Evolutionary conservation across 2,329 filamentous ascomycete species (phyloP).

Genomic region (Alternaria alternata): DNA sequence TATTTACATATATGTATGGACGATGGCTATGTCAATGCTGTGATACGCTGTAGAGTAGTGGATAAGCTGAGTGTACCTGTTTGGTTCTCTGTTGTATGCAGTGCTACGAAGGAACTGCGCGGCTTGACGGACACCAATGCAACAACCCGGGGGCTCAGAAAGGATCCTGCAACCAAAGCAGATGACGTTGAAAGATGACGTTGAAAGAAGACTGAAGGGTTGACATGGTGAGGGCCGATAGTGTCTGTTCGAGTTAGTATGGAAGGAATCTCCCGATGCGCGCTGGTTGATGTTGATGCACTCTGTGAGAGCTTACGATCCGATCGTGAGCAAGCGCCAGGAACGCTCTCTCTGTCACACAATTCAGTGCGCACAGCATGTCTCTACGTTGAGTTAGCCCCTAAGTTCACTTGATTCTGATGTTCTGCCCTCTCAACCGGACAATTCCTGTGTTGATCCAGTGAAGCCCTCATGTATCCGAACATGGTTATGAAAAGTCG

Average conservation of each 20-base stretch:
- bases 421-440: background rate
- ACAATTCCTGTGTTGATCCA: background rate
- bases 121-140: background rate
- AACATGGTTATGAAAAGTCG: background rate
- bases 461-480: background rate
- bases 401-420: background rate
- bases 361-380: background rate
- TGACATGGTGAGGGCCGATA: background rate
- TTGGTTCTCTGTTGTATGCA: too few species aligned
- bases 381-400: background rate
- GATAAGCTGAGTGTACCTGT: too few species aligned
- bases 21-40: too few species aligned
- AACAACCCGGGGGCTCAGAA: background rate
- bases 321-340: background rate
- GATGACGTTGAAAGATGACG: background rate
- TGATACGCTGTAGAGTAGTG: too few species aligned
- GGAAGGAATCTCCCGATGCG: background rate
- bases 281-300: background rate
- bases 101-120: background rate
- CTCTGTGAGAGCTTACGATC: background rate
- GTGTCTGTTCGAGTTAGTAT: background rate
- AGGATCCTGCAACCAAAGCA: background rate
- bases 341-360: background rate
- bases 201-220: background rate
- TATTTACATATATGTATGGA: too few species aligned